These are phyloP conservation scores for Shiraia sp. DNA, from an alignment of 2,329 filamentous ascomycete genomes.

Conservation along the genomic window DNA sequence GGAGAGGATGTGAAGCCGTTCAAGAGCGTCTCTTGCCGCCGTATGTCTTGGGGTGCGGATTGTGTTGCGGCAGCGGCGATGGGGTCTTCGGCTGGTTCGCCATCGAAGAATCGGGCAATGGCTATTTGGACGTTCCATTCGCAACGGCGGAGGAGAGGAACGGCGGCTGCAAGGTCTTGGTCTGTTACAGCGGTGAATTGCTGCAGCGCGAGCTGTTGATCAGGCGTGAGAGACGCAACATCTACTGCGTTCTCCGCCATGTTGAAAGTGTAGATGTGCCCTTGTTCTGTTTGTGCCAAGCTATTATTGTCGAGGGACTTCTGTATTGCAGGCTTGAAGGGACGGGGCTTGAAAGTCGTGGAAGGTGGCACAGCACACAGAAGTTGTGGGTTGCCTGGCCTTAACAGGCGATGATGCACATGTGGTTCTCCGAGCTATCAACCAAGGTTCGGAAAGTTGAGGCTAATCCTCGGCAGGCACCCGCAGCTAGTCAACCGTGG, in stretches of 20 bases:
- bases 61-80: slow-evolving; percentile 72
- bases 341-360: slow-evolving; percentile 10
- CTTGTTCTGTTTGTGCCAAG: background rate
- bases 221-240: slow-evolving; percentile 70
- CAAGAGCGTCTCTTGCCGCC: slow-evolving; percentile 73
- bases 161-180: slow-evolving; percentile 74
- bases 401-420: slow-evolving; percentile 20
- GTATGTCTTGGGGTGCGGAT: slow-evolving; percentile 63
- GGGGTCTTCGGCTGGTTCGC: slow-evolving; percentile 77
- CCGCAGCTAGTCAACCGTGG: too few relatives aligned
- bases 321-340: slow-evolving; percentile 11
- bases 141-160: slow-evolving; percentile 78
- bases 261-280: background rate
- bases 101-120: slow-evolving; percentile 96
- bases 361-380: slow-evolving; percentile 1
- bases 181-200: slow-evolving; percentile 89
- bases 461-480: slow-evolving; percentile 13
- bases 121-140: slow-evolving; percentile 99
- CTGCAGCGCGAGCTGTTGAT: slow-evolving; percentile 81
- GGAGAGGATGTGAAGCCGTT: slow-evolving; percentile 49
- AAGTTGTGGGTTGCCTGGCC: slow-evolving; percentile 18
- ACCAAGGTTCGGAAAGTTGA: slow-evolving; percentile 12
- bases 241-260: slow-evolving; percentile 55
- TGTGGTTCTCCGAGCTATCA: slow-evolving; percentile 15
- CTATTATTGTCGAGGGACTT: too few relatives aligned